Base-by-base conservation (phyloP, 352 stramenopile genomes). In the Phytopythium mirpurense region DNA sequence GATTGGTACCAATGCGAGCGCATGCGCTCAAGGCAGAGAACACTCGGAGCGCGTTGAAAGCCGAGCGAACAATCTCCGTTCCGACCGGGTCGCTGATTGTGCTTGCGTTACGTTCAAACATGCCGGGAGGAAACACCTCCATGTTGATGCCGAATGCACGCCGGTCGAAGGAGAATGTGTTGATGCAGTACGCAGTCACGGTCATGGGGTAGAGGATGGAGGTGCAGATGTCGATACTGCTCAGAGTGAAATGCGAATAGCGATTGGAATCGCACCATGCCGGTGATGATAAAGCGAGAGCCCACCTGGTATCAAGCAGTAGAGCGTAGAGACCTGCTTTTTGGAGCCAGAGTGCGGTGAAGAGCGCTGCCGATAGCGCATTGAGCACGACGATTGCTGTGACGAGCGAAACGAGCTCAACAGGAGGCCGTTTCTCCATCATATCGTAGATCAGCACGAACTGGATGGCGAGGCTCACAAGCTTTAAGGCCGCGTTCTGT, bases 181-280 rank as follows among this genome's bases (percentile, higher is more conserved):
- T 54, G 11, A 74, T 36, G 24, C 66, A 68, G 29, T 75, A 74
- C 6, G 63, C 3, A 5, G 74, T 36, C 3, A 68, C 54, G n/a
- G 67, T 19, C 21, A 79, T 62, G 0, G 69, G 72, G 32, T 66
- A 79, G 2, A 56, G 52, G 21, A 79, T 47, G 1, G 57, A 57
- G 12, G 75, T 62, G 14, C 69, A 54, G 2, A 71, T 50, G 26
- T 79, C 64, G 31, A 79, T 62, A 4, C 68, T 82, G 35, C 16
- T 9, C 16, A 43, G 5, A 19, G 18, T 18, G 18, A 23, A 24
- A 24, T 9, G 38, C 24, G 2, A 24, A 44, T 14, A 44, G 3
- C 38, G n/a, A n/a, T n/a, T n/a, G n/a, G n/a, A n/a, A n/a, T n/a
- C n/a, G n/a, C n/a, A n/a, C n/a, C n/a, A n/a, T n/a, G n/a, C n/a